phyloP scores from a whole-genome alignment of 257 asterid genomes.

The Solanum tarijense region DNA sequence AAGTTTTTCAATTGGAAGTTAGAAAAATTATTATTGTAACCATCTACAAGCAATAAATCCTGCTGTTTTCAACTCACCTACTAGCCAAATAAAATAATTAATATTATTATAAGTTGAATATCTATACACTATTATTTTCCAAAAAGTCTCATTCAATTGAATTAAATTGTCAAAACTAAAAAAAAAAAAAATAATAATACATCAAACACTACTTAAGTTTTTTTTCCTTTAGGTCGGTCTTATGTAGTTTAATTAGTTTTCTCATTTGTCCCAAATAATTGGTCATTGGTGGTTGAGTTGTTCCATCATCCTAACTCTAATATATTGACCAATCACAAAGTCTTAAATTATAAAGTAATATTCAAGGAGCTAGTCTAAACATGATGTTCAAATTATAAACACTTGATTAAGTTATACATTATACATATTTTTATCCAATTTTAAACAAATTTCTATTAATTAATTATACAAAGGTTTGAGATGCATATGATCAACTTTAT shows the following conservation, averaged over 20 bases:
- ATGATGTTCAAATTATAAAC: background rate
- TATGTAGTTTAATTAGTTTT: background rate
- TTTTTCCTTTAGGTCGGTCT: background rate
- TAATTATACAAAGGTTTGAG: background rate
- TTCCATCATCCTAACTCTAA: background rate
- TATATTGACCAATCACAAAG: background rate
- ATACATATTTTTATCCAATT: background rate
- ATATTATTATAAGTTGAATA: background rate
- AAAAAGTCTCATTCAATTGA: background rate
- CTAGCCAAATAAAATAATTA: background rate
- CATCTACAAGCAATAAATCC: conserved; percentile 1
- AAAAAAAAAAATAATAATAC: background rate
- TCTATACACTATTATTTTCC: background rate
- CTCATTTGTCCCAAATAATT: background rate
- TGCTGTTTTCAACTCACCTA: background rate
- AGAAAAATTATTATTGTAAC: background rate
- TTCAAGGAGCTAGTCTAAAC: background rate
- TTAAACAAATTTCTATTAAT: background rate
- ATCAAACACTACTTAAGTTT: background rate
- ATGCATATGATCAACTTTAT: background rate
- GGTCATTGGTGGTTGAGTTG: conserved; percentile 1
- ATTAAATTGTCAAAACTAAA: background rate
- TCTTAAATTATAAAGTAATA: background rate
- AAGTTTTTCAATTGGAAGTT: conserved; percentile 4
- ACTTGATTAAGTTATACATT: background rate